Conservation (phyloP, 345 rosid species). For the Salix exigua region DNA sequence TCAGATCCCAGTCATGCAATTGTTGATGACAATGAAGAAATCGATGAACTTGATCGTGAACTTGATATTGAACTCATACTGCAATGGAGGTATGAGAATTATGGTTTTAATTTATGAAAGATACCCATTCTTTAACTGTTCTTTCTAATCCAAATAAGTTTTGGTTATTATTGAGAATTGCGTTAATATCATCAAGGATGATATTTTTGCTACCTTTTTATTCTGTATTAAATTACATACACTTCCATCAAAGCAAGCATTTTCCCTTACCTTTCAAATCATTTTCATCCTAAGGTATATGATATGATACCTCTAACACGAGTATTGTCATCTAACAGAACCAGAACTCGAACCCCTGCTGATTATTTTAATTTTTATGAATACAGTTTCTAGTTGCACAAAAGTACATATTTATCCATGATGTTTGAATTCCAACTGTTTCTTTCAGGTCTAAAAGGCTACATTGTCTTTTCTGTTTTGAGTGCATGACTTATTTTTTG, state of each 20-base stretch:
- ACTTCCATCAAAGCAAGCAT: too few species aligned
- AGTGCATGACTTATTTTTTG: neutral
- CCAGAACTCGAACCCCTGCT: neutral
- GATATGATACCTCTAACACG: neutral
- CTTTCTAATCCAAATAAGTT: neutral
- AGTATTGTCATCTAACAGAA: neutral
- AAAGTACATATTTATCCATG: neutral
- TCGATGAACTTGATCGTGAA: slow-evolving; percentile 75
- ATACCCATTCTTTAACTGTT: neutral
- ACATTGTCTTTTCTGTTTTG: neutral
- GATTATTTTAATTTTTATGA: neutral
- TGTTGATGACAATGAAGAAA: slow-evolving; percentile 74
- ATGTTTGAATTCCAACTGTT: neutral
- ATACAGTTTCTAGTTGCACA: neutral
- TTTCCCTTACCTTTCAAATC: too few species aligned
- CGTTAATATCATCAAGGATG: too few species aligned
- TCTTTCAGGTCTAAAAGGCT: too few species aligned
- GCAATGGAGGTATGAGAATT: slow-evolving; percentile 79
- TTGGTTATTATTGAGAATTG: too few species aligned
- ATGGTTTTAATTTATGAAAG: neutral
- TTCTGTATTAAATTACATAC: too few species aligned
- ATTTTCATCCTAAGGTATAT: neutral
- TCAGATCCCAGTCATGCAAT: slow-evolving; percentile 57
- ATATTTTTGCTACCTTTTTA: too few species aligned
- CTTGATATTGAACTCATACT: slow-evolving; percentile 86